phyloP scores from a whole-genome alignment of 345 rosid genomes.

The Lagerstroemia speciosa region DNA sequence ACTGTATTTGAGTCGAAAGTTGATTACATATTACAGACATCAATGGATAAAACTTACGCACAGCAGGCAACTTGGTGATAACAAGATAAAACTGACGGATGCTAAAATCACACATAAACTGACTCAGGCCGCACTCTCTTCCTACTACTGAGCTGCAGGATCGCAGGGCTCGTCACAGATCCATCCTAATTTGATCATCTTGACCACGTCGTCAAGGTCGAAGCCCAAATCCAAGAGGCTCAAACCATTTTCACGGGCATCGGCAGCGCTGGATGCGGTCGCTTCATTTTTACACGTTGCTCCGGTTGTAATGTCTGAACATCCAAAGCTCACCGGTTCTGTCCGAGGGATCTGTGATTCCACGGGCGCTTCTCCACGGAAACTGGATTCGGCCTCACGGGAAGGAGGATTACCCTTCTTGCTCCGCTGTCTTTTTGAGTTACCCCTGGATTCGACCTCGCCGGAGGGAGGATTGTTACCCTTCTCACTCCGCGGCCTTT shows the following conservation, averaged over 20 bases:
- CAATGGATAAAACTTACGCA: too few relatives aligned
- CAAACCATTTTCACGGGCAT: background rate
- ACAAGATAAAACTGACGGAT: too few relatives aligned
- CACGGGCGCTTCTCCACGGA: too few relatives aligned
- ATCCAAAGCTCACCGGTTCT: background rate
- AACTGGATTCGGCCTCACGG: background rate
- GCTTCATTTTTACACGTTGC: background rate
- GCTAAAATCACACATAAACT: too few relatives aligned
- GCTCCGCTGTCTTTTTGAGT: background rate
- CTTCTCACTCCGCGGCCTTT: background rate
- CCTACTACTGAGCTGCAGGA: too few relatives aligned
- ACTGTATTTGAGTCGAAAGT: too few relatives aligned
- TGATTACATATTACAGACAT: too few relatives aligned
- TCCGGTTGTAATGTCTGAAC: background rate
- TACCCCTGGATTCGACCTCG: background rate
- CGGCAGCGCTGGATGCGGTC: background rate
- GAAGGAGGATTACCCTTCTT: background rate
- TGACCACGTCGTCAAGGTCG: background rate
- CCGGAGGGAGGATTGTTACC: background rate
- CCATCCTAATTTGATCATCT: background rate
- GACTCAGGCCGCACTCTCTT: too few relatives aligned
- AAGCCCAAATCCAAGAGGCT: background rate
- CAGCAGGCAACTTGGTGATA: too few relatives aligned
- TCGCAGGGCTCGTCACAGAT: too few relatives aligned
- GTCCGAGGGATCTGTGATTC: background rate